Percentiles rank a stretch among this genome's conserved stretches.
Conservation (phyloP, 1,284 basidiomycete species). For the Cutaneotrichosporon sp. region DNA sequence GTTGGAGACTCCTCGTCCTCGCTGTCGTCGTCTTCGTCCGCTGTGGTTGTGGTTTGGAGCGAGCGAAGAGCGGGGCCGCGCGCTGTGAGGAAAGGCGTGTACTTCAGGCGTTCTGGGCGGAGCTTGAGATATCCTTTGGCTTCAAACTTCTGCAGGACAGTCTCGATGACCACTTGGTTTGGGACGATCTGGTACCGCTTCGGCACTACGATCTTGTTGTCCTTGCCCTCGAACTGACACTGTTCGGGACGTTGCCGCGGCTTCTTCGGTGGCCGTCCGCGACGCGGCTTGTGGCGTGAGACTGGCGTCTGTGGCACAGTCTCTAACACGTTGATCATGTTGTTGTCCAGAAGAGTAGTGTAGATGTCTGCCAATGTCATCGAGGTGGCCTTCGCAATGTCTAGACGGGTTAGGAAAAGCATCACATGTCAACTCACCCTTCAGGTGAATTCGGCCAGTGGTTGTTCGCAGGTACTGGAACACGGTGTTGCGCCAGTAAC, state of each 20-base stretch:
- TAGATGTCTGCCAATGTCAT: slow-evolving; percentile 90
- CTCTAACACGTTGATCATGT: slow-evolving; percentile 63
- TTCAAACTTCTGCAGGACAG: slow-evolving; percentile 69
- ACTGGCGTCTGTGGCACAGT: slow-evolving; percentile 8
- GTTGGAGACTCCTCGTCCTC: slow-evolving; percentile 10
- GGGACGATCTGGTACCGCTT: slow-evolving; percentile 76
- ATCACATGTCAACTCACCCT: slow-evolving; percentile 61
- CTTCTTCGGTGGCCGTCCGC: slow-evolving; percentile 23
- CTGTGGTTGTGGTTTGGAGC: slow-evolving; percentile 1
- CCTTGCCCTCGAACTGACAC: slow-evolving; percentile 22
- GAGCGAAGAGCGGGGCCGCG: slow-evolving; percentile 19
- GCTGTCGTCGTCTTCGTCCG: neutral
- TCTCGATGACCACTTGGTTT: slow-evolving; percentile 69
- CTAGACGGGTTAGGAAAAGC: slow-evolving; percentile 54
- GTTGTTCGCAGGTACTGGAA: slow-evolving; percentile 70
- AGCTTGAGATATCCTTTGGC: slow-evolving; percentile 77
- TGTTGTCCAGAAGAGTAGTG: slow-evolving; percentile 70
- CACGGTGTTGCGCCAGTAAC: slow-evolving; percentile 92
- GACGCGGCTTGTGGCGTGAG: slow-evolving; percentile 10
- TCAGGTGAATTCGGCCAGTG: slow-evolving; percentile 64
- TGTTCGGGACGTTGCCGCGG: neutral
- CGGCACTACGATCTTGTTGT: slow-evolving; percentile 57
- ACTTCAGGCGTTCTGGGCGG: slow-evolving; percentile 82
- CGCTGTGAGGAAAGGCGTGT: slow-evolving; percentile 83
- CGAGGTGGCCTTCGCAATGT: slow-evolving; percentile 80